phyloP scores from a whole-genome alignment of 2,329 filamentous ascomycete genomes.

The Paraconiothyrium sp. region DNA sequence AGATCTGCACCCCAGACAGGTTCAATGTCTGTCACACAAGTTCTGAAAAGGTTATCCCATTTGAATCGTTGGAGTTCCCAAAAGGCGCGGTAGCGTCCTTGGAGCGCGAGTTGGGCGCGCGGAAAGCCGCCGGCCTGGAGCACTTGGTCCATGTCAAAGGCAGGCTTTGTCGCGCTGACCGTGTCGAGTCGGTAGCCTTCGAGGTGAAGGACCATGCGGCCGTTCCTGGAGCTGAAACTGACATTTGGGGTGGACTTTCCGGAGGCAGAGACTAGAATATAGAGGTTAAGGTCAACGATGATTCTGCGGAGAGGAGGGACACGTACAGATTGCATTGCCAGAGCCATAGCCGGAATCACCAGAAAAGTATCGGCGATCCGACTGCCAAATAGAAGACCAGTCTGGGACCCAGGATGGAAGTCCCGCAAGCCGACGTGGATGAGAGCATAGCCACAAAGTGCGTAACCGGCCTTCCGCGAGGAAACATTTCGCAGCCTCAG shows the following conservation, averaged over 20 bases:
- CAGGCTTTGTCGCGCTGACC: constrained; percentile 9
- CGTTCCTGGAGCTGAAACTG: constrained; percentile 12
- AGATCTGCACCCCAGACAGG: constrained; percentile 16
- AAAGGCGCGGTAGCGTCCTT: constrained; percentile 16
- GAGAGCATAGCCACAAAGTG: constrained; percentile 15
- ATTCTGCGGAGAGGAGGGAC: neutral
- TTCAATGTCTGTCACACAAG: constrained; percentile 12
- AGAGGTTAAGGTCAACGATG: neutral
- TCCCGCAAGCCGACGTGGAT: constrained; percentile 8
- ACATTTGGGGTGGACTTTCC: constrained; percentile 6
- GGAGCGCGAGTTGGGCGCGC: constrained; percentile 13
- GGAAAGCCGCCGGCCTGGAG: constrained; percentile 7
- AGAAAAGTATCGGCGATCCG: constrained; percentile 11
- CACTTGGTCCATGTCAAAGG: constrained; percentile 13
- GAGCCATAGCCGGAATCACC: constrained; percentile 13
- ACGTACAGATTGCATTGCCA: neutral
- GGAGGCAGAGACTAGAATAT: constrained; percentile 6
- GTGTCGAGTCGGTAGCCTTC: constrained; percentile 12
- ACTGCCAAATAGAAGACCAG: constrained; percentile 15
- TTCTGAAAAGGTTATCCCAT: constrained; percentile 13
- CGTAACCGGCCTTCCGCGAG: constrained; percentile 9
- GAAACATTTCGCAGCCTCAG: constrained; percentile 16
- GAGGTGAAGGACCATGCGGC: constrained; percentile 14
- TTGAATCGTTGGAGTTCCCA: constrained; percentile 10
- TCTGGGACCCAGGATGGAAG: constrained; percentile 19